Evolutionary conservation across 306 rosid species (phyloP).

Genomic region (Sindora glabra): DNA sequence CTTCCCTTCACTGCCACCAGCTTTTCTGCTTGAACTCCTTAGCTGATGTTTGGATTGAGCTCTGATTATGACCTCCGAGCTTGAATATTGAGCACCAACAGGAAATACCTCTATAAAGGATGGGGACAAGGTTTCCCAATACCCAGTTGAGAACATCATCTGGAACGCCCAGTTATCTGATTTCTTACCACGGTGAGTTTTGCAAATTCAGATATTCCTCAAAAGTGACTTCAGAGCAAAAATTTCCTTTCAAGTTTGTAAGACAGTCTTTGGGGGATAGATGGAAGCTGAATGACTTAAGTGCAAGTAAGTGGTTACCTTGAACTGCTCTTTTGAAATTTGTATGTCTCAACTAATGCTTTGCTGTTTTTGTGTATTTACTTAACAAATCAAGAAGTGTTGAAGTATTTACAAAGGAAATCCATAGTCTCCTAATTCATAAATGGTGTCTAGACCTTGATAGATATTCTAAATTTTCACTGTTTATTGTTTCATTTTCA

Average conservation of each 20-base stretch:
- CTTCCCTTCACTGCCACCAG: background rate
- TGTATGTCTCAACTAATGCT: background rate
- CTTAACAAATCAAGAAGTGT: too few relatives aligned
- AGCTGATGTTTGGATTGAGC: background rate
- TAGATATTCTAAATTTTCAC: too few relatives aligned
- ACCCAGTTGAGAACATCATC: constrained; percentile 32
- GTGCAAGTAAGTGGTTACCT: constrained; percentile 34
- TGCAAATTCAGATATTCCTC: constrained; percentile 22
- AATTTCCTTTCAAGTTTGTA: constrained; percentile 46
- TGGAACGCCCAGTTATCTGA: constrained; percentile 20
- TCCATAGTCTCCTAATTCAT: too few relatives aligned
- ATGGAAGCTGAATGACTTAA: constrained; percentile 62
- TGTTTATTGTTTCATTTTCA: too few relatives aligned
- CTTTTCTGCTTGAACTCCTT: background rate
- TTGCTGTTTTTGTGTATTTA: background rate
- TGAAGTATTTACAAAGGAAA: background rate
- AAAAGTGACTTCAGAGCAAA: constrained; percentile 28
- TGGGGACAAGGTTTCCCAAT: constrained; percentile 44
- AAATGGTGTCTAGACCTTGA: too few relatives aligned
- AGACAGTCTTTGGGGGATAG: constrained; percentile 52
- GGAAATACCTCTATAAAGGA: background rate
- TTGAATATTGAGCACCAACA: constrained; percentile 16
- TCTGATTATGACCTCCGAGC: constrained; percentile 9
- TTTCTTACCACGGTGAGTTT: constrained; percentile 21
- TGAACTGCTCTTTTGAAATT: background rate